Percentiles rank a stretch among this genome's conserved stretches.
phyloP scores from a whole-genome alignment of 2,329 filamentous ascomycete species.

The Chaetomiaceae sp. region DNA sequence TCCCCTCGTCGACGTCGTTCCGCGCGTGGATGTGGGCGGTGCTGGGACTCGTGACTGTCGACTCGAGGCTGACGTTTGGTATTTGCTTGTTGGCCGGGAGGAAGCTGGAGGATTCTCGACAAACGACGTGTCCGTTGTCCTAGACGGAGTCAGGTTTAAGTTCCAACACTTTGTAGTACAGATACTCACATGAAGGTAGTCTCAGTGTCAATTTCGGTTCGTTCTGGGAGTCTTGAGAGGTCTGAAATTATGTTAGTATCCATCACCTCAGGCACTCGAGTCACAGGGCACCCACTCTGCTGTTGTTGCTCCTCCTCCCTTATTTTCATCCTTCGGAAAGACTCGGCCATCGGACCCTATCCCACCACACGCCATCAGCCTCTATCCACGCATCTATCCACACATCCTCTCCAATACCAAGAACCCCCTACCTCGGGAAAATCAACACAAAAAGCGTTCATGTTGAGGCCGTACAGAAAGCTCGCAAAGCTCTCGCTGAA shows the following conservation, averaged over 20 bases:
- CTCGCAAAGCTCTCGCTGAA: conserved; percentile 96
- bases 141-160: conserved; percentile 34
- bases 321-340: conserved; percentile 64
- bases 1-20: conserved; percentile 27
- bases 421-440: conserved; percentile 79
- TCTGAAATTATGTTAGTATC: conserved; percentile 10
- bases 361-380: too few relatives aligned
- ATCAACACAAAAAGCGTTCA: conserved; percentile 98
- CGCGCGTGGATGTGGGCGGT: conserved; percentile 32
- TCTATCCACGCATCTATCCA: too few relatives aligned
- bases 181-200: conserved; percentile 74
- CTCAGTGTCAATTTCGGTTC: conserved; percentile 52
- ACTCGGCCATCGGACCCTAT: conserved; percentile 77
- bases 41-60: conserved; percentile 46
- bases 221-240: conserved; percentile 25
- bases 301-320: conserved; percentile 43
- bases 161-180: too few relatives aligned
- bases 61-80: conserved; percentile 39
- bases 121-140: conserved; percentile 88
- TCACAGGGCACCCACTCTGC: neutral
- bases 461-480: conserved; percentile 93
- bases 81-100: conserved; percentile 45
- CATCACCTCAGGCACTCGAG: neutral
- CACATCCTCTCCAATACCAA: too few relatives aligned
- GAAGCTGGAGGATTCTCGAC: conserved; percentile 72